Evolutionary conservation across 2,329 filamentous ascomycete genomes (phyloP).

Genomic region (Ceratocystis eucalypticola): DNA sequence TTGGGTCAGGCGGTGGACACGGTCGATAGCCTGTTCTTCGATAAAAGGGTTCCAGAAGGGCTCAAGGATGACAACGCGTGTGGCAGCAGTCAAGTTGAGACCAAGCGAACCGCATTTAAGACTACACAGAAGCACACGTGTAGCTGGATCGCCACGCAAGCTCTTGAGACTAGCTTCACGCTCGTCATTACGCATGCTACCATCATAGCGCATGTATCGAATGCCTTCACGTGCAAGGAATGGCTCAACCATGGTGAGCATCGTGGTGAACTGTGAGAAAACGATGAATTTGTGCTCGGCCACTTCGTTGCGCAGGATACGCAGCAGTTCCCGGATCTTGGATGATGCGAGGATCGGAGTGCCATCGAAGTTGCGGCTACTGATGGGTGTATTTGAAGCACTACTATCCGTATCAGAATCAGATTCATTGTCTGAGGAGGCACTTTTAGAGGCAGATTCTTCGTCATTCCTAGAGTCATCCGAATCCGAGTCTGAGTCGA

Average conservation of each 20-base stretch:
- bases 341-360: conserved; percentile 54
- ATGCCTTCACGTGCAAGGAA: conserved; percentile 66
- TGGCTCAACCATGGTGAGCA: conserved; percentile 91
- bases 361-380: conserved; percentile 21
- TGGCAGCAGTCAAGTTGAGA: conserved; percentile 86
- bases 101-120: conserved; percentile 87
- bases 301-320: conserved; percentile 66
- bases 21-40: conserved; percentile 96
- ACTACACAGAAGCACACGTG: conserved; percentile 78
- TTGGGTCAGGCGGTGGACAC: conserved; percentile 95
- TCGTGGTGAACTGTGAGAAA: conserved; percentile 95
- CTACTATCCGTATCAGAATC: conserved; percentile 23
- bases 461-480: neutral
- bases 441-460: neutral
- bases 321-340: conserved; percentile 77
- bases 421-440: conserved; percentile 19
- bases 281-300: conserved; percentile 90
- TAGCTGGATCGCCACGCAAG: conserved; percentile 60
- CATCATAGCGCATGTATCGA: conserved; percentile 80
- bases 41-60: conserved; percentile 99
- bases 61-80: conserved; percentile 84
- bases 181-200: conserved; percentile 83
- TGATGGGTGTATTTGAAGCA: neutral
- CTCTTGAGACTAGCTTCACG: conserved; percentile 74
- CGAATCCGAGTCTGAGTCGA: conserved; percentile 24